These are phyloP conservation scores for Chaetomiaceae sp. DNA, from an alignment of 2,329 filamentous ascomycete genomes.

Conservation along the genomic window DNA sequence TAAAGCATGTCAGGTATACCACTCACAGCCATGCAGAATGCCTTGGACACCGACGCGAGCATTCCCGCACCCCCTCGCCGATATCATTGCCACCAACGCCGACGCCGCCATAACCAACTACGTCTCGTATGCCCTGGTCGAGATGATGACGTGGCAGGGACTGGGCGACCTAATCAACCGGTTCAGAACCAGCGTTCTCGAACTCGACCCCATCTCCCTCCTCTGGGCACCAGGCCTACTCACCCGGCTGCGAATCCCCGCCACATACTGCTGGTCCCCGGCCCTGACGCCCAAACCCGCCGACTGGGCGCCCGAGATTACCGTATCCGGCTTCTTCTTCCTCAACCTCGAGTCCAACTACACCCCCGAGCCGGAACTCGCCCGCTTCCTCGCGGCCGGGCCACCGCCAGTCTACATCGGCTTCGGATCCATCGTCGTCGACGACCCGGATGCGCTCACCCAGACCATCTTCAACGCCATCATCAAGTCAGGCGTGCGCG, in stretches of 20 bases:
- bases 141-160: conserved; percentile 92
- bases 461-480: conserved; percentile 69
- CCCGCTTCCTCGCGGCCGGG: conserved; percentile 61
- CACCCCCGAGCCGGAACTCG: conserved; percentile 60
- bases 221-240: conserved; percentile 81
- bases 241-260: conserved; percentile 70
- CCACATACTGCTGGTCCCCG: conserved; percentile 90
- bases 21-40: conserved; percentile 72
- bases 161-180: conserved; percentile 87
- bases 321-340: conserved; percentile 73
- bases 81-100: conserved; percentile 71
- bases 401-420: conserved; percentile 76
- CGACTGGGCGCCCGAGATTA: conserved; percentile 70
- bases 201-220: conserved; percentile 71
- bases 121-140: conserved; percentile 76
- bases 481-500: conserved; percentile 62
- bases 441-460: conserved; percentile 68
- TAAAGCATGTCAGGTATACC: background rate
- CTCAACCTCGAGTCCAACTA: conserved; percentile 64
- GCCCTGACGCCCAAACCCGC: conserved; percentile 55
- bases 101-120: conserved; percentile 77
- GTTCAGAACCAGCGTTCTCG: conserved; percentile 70
- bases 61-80: conserved; percentile 82
- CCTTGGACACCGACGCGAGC: conserved; percentile 82
- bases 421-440: conserved; percentile 78